phyloP scores from a whole-genome alignment of 345 rosid genomes.

The Pelargonium nanum region DNA sequence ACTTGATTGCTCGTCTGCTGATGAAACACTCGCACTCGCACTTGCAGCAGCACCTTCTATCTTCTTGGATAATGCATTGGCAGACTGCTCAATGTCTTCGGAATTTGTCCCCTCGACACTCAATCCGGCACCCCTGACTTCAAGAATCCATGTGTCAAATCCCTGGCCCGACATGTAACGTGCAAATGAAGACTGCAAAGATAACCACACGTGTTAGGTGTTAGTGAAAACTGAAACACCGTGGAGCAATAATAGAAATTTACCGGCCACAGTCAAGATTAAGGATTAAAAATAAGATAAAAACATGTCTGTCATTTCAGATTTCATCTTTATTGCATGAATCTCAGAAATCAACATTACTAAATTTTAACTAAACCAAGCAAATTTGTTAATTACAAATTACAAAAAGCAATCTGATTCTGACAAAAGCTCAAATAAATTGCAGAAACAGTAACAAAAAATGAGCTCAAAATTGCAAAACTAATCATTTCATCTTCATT shows the following conservation, averaged over 20 bases:
- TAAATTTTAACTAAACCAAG: background rate
- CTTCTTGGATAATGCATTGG: background rate
- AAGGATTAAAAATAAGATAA: background rate
- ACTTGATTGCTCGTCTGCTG: background rate
- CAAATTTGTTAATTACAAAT: background rate
- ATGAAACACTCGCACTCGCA: background rate
- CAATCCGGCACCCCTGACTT: slow-evolving; percentile 78
- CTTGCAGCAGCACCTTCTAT: background rate
- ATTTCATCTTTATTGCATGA: background rate
- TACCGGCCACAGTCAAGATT: background rate
- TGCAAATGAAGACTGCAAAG: slow-evolving; percentile 61
- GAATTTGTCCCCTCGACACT: slow-evolving; percentile 28
- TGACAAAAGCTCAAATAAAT: too few species aligned
- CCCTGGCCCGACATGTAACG: slow-evolving; percentile 72
- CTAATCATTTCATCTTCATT: background rate
- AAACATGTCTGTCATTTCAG: too few species aligned
- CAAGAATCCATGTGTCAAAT: slow-evolving; percentile 84
- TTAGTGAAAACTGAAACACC: background rate
- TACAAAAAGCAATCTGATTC: background rate
- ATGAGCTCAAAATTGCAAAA: too few species aligned
- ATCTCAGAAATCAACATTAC: background rate
- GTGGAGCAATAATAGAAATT: background rate
- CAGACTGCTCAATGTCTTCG: slow-evolving; percentile 14
- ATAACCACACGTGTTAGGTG: slow-evolving; percentile 4
- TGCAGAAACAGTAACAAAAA: too few species aligned